A percentile compares a stretch with the other conserved stretches of the same genome.
phyloP scores from a whole-genome alignment of 352 stramenopile genomes.

The Aphanomyces euteiches region DNA sequence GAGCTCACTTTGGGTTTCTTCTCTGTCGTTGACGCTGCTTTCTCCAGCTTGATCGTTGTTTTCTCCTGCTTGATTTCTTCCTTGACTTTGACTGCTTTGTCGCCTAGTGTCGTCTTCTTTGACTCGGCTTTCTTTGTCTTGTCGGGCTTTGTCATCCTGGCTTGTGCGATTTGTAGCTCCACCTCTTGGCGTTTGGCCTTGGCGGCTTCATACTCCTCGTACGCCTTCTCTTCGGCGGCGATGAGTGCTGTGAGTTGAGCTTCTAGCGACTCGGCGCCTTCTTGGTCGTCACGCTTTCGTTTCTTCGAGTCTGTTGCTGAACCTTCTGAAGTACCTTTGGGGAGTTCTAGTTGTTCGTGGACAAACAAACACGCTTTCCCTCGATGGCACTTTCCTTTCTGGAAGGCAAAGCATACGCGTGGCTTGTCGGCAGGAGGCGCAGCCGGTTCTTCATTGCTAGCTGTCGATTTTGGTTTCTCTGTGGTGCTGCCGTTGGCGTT shows the following conservation, averaged over 20 bases:
- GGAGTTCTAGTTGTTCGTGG: conserved; percentile 50
- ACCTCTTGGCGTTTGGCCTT: conserved; percentile 8
- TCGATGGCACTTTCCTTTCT: conserved; percentile 71
- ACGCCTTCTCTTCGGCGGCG: conserved; percentile 15
- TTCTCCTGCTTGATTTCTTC: conserved; percentile 31
- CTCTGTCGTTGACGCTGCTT: conserved; percentile 14
- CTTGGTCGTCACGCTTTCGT: conserved; percentile 17
- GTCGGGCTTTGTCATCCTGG: not conserved
- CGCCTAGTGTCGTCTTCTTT: not conserved
- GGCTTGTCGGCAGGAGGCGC: conserved; percentile 33
- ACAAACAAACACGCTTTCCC: conserved; percentile 63
- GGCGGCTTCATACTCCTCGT: conserved; percentile 8
- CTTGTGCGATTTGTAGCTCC: conserved; percentile 2
- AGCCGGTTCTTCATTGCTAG: conserved; percentile 25
- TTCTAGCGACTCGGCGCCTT: not conserved
- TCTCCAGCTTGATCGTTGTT: conserved; percentile 8
- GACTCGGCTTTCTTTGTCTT: not conserved
- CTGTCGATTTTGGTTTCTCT: conserved; percentile 20
- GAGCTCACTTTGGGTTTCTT: conserved; percentile 26
- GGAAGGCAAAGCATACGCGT: conserved; percentile 66
- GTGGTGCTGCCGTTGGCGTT: conserved; percentile 15
- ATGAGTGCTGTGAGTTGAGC: not conserved
- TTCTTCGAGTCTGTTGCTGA: conserved; percentile 1
- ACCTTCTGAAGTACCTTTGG: not conserved
- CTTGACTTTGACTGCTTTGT: conserved; percentile 29